Evolutionary conservation across 2,329 filamentous ascomycete species (phyloP), one percentile per base, ranked within the genome.

Genomic region (Fusarium nurragi): DNA sequence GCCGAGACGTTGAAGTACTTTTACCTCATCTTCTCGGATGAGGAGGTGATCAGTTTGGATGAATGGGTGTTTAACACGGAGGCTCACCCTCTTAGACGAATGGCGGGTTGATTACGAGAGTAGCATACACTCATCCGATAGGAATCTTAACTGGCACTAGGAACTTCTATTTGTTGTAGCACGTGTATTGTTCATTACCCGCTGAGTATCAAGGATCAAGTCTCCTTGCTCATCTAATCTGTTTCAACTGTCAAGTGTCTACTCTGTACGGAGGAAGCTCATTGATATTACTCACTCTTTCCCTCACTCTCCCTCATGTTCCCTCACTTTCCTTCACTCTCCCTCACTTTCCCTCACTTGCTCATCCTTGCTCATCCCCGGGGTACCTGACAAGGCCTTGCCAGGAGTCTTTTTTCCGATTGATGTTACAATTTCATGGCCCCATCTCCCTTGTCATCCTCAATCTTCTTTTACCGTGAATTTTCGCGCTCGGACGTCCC

Each of bases 1-100:
- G 86, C 86, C 0, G 90, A 92, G 78, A 93, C 90, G 25, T 77
- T 92, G 60, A 92, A 92, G 77, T 92, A 92, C 61, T 91, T 92
- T 48, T 93, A 89, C 64, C 72, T 92, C 38, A 83, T 92, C 23
- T 93, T 92, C 69, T 85, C 84, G n/a, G 84, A 90, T 39, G 84
- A 87, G 3, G 80, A 84, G 13, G 67, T 87, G 18, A 77, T 91
- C 21, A 90, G 83, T 71, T 70, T 93, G 71, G 90, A 93, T 73
- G 84, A 91, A 6, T 92, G 83, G 77, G 88, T 92, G 38, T 78
- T 88, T 46, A 86, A 84, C 56, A 85, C 83, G 0, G 83, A 84
- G 69, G 83, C 81, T 0, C 83, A 86, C 66, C 83, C 83, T 1
- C 72, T 80, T 22, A 71, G 60, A 41, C 65, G 76, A 22, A 62